A percentile compares a stretch with the other conserved stretches of the same genome.
Evolutionary conservation across 164 flowering plant species (phyloP).

Genomic region (Piper longum): DNA sequence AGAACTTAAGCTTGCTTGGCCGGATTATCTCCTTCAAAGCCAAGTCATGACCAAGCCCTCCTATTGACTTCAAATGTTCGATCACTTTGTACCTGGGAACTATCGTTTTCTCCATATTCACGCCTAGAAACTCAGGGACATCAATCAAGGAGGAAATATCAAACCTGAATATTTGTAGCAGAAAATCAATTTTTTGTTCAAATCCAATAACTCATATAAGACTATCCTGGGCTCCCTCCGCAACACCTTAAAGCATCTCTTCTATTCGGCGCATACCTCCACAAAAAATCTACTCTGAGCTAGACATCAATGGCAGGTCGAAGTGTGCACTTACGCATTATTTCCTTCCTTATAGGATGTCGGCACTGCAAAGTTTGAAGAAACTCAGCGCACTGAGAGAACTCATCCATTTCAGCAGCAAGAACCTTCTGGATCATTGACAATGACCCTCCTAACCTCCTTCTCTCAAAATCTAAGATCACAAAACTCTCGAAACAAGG

Average conservation of each 20-base stretch:
- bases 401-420: constrained; percentile 60
- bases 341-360: constrained; percentile 31
- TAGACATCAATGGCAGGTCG: constrained; percentile 62
- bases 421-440: constrained; percentile 46
- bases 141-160: constrained; percentile 35
- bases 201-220: constrained; percentile 37
- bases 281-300: constrained; percentile 67
- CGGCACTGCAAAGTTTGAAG: constrained; percentile 52
- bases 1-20: constrained; percentile 55
- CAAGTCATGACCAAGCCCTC: constrained; percentile 55
- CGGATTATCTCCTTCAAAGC: constrained; percentile 47
- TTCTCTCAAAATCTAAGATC: constrained; percentile 33
- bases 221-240: constrained; percentile 66
- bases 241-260: constrained; percentile 67
- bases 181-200: constrained; percentile 65
- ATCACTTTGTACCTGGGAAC: constrained; percentile 72
- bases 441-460: constrained; percentile 30
- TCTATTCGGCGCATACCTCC: constrained; percentile 55
- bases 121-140: constrained; percentile 80
- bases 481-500: constrained; percentile 42
- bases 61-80: constrained; percentile 52
- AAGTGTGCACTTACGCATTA: constrained; percentile 36
- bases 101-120: constrained; percentile 69
- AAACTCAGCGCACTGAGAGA: constrained; percentile 48
- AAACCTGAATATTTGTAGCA: constrained; percentile 31